phyloP scores from a whole-genome alignment of 2,329 filamentous ascomycete species.

The Ceratocystiopsis sp. region DNA sequence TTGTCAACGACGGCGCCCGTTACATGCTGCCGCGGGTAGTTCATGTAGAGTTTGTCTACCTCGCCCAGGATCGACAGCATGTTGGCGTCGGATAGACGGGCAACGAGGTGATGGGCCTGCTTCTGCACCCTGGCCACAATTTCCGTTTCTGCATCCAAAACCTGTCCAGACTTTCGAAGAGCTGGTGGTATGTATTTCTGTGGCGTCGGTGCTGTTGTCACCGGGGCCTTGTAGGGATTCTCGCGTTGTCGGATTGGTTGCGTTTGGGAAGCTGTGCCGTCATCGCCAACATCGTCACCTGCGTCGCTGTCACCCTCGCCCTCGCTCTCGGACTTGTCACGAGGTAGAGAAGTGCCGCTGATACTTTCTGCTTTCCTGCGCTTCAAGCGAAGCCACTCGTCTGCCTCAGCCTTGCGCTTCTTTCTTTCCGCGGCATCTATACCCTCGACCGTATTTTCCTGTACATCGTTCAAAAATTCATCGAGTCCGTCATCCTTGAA shows the following conservation, averaged over 20 bases:
- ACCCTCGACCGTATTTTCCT: constrained; percentile 29
- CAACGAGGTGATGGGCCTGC: constrained; percentile 76
- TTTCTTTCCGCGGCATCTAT: constrained; percentile 34
- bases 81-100: constrained; percentile 83
- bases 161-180: constrained; percentile 36
- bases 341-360: too few species aligned
- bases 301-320: constrained; percentile 11
- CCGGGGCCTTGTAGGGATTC: constrained; percentile 77
- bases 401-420: constrained; percentile 41
- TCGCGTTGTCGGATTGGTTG: constrained; percentile 29
- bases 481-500: constrained; percentile 74
- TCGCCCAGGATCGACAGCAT: constrained; percentile 69
- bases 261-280: constrained; percentile 8
- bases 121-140: constrained; percentile 56
- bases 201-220: constrained; percentile 20
- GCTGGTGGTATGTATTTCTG: constrained; percentile 85
- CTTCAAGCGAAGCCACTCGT: constrained; percentile 44
- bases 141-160: constrained; percentile 32
- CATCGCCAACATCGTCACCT: constrained; percentile 8
- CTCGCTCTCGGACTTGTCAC: constrained; percentile 8
- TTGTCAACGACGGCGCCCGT: constrained; percentile 65
- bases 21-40: constrained; percentile 74
- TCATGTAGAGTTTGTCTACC: constrained; percentile 67
- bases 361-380: constrained; percentile 27
- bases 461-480: constrained; percentile 41